A percentile compares a stretch with the other conserved stretches of the same genome.
Evolutionary conservation across 139 green algal species (phyloP).

Genomic region (Astrephomene gubernaculifera): DNA sequence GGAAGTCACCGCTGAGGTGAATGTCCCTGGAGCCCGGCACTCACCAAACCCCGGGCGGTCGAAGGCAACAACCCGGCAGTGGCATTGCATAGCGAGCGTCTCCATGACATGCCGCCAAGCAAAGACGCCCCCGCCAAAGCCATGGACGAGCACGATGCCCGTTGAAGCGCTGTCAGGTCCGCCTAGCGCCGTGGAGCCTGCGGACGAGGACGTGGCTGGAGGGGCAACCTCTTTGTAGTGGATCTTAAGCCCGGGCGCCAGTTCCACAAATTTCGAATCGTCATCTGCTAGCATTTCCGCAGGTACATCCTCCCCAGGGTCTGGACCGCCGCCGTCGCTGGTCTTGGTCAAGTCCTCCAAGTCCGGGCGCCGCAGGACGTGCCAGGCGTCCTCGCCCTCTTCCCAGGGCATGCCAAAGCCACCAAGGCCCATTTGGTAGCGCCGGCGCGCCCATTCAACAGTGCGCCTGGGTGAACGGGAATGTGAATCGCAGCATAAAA

Average conservation of each 20-base stretch:
- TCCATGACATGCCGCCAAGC: slow-evolving; percentile 85
- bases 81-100: slow-evolving; percentile 67
- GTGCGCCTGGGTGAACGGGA: slow-evolving; percentile 54
- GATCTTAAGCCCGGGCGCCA: slow-evolving; percentile 56
- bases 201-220: neutral
- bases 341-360: slow-evolving; percentile 53
- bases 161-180: neutral
- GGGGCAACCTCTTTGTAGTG: slow-evolving; percentile 59
- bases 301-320: slow-evolving; percentile 51
- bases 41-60: slow-evolving; percentile 52
- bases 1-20: too few species aligned
- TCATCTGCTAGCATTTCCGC: slow-evolving; percentile 66
- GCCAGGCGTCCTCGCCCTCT: slow-evolving; percentile 58
- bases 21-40: neutral
- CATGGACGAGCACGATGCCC: slow-evolving; percentile 77
- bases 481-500: too few species aligned
- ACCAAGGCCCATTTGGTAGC: slow-evolving; percentile 73
- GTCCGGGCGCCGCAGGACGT: slow-evolving; percentile 49
- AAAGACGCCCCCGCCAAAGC: slow-evolving; percentile 85
- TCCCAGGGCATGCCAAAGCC: slow-evolving; percentile 71
- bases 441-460: slow-evolving; percentile 66
- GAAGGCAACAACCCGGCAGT: slow-evolving; percentile 60
- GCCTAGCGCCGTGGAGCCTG: neutral
- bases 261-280: slow-evolving; percentile 66
- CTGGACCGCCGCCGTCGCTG: slow-evolving; percentile 32